These are phyloP conservation scores for Brettanomyces sp. DNA, from an alignment of 805 yeast species.

Conservation along the genomic window DNA sequence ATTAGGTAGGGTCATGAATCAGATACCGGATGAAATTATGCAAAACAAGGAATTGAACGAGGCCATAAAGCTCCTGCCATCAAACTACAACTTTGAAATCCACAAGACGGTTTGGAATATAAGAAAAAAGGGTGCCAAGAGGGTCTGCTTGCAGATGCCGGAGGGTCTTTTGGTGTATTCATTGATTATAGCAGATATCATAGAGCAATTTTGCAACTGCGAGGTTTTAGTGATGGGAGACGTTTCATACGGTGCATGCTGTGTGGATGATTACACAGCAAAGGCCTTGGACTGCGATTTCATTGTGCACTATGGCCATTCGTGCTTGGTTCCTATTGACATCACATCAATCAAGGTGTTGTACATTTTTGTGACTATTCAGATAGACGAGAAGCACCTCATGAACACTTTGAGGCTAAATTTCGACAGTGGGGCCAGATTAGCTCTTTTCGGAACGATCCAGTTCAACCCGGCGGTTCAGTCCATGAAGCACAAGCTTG, in stretches of 20 bases:
- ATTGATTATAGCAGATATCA: constrained; percentile 78
- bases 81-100: constrained; percentile 90
- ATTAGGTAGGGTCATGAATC: constrained; percentile 63
- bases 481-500: constrained; percentile 54
- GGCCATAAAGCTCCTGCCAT: constrained; percentile 74
- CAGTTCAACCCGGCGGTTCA: constrained; percentile 95
- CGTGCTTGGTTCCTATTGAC: constrained; percentile 93
- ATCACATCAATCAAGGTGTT: constrained; percentile 82
- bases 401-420: constrained; percentile 67
- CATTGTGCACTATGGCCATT: constrained; percentile 93
- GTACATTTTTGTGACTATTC: constrained; percentile 92
- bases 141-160: constrained; percentile 96
- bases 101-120: constrained; percentile 96
- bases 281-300: constrained; percentile 88
- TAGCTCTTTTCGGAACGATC: constrained; percentile 91
- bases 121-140: constrained; percentile 56
- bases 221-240: constrained; percentile 97
- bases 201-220: constrained; percentile 82
- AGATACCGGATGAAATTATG: constrained; percentile 79
- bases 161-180: constrained; percentile 90
- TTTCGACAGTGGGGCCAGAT: constrained; percentile 49
- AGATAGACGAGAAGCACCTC: constrained; percentile 76
- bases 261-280: constrained; percentile 95
- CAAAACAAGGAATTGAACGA: constrained; percentile 74
- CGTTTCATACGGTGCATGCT: constrained; percentile 97